A percentile compares a stretch with the other conserved stretches of the same genome.
Evolutionary conservation across 805 yeast genomes (phyloP).

Genomic region (Barnettozyma botsteinii): DNA sequence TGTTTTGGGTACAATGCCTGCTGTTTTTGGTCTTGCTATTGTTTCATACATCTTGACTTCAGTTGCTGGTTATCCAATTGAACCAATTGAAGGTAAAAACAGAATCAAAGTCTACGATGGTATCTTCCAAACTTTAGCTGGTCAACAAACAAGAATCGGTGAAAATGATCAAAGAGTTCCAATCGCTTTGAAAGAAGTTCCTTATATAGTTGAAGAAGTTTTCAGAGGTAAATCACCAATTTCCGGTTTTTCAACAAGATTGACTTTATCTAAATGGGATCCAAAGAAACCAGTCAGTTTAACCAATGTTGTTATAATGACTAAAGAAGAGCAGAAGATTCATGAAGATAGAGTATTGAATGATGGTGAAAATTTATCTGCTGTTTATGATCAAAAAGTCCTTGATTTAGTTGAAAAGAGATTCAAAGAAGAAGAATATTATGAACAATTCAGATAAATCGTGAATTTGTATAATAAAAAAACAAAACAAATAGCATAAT

Average conservation of each 20-base stretch:
- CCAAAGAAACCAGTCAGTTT: constrained; percentile 55
- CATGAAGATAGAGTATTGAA: constrained; percentile 75
- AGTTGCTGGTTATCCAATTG: constrained; percentile 84
- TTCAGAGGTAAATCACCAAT: constrained; percentile 89
- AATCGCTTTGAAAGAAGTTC: constrained; percentile 63
- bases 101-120: constrained; percentile 82
- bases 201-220: constrained; percentile 83
- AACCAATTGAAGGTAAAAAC: constrained; percentile 86
- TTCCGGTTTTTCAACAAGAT: constrained; percentile 72
- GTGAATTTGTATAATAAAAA: not conserved
- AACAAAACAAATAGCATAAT: not conserved
- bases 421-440: constrained; percentile 70
- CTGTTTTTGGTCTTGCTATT: constrained; percentile 86
- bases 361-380: constrained; percentile 57
- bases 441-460: constrained; percentile 46
- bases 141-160: constrained; percentile 79
- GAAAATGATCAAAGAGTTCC: constrained; percentile 71
- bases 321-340: constrained; percentile 74
- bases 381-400: constrained; percentile 59
- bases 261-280: constrained; percentile 83
- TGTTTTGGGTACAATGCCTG: constrained; percentile 95
- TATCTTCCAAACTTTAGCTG: constrained; percentile 75
- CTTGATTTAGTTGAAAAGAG: constrained; percentile 53
- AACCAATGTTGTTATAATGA: constrained; percentile 82
- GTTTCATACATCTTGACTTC: constrained; percentile 78